phyloP scores from a whole-genome alignment of 208 protist genomes.

The Trypanosoma vivax region DNA sequence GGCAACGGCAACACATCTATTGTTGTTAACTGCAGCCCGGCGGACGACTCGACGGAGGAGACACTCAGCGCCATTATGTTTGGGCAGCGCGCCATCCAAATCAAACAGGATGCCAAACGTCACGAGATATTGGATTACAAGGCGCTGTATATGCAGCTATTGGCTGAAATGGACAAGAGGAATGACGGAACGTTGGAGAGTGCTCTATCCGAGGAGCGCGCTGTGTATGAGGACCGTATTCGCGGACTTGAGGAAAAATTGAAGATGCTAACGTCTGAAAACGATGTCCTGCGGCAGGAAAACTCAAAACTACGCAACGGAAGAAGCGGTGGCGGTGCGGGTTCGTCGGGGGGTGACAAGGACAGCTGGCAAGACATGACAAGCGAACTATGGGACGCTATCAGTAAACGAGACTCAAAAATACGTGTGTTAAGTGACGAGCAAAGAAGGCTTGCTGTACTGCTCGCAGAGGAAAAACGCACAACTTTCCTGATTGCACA shows the following conservation, averaged over 20 bases:
- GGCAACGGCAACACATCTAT: constrained; percentile 90
- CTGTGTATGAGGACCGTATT: constrained; percentile 72
- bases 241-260: constrained; percentile 48
- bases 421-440: constrained; percentile 51
- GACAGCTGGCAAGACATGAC: constrained; percentile 40
- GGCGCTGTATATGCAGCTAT: constrained; percentile 79
- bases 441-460: constrained; percentile 50
- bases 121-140: constrained; percentile 92
- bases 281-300: constrained; percentile 48
- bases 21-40: constrained; percentile 85
- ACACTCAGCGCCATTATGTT: constrained; percentile 84
- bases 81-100: constrained; percentile 89
- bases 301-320: constrained; percentile 28
- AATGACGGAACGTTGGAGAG: constrained; percentile 72
- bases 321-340: neutral
- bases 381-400: constrained; percentile 37
- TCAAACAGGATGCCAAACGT: constrained; percentile 86
- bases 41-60: constrained; percentile 82
- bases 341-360: neutral
- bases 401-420: constrained; percentile 39
- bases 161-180: constrained; percentile 81
- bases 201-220: constrained; percentile 61
- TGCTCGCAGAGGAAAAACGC: constrained; percentile 62
- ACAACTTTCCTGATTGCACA: constrained; percentile 62
- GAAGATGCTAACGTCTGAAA: constrained; percentile 56